A percentile compares a stretch with the other conserved stretches of the same genome.
phyloP scores from a whole-genome alignment of 1,284 basidiomycete genomes.

The Ceratobasidium theobromae region DNA sequence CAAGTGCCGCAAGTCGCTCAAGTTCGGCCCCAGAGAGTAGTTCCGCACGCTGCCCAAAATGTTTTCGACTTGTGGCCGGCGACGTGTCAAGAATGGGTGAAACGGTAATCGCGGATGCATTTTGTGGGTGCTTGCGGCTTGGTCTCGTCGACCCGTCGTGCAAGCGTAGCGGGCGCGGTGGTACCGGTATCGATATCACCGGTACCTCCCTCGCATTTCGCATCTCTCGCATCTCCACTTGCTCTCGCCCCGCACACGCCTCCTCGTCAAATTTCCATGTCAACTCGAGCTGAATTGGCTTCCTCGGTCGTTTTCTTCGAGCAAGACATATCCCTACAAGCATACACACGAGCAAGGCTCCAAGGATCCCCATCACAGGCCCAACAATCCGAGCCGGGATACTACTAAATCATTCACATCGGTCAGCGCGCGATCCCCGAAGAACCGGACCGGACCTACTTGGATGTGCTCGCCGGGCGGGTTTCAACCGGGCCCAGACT shows the following conservation, averaged over 20 bases:
- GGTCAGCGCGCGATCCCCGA: too few species aligned
- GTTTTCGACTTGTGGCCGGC: not conserved
- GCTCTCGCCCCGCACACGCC: not conserved
- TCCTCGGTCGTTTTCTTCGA: not conserved
- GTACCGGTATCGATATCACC: not conserved
- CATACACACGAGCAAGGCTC: not conserved
- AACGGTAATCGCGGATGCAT: not conserved
- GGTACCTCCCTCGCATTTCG: not conserved
- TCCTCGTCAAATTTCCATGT: not conserved
- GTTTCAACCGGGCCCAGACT: not conserved
- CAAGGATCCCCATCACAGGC: not conserved
- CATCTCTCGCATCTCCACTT: too few species aligned
- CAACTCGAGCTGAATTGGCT: not conserved
- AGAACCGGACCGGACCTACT: too few species aligned
- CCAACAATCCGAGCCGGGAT: not conserved
- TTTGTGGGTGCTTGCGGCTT: not conserved
- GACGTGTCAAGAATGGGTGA: too few species aligned
- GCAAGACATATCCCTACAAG: not conserved
- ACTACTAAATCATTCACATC: not conserved
- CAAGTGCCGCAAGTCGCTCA: conserved; percentile 6
- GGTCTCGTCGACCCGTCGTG: conserved; percentile 1
- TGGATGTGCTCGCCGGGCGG: too few species aligned
- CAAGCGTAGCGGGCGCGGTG: not conserved
- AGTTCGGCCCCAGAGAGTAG: conserved; percentile 17
- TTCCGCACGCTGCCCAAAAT: conserved; percentile 13